A percentile compares a stretch with the other conserved stretches of the same genome.
Evolutionary conservation across 140 eudicot species (phyloP).

Genomic region (Erigeron philadelphicus): DNA sequence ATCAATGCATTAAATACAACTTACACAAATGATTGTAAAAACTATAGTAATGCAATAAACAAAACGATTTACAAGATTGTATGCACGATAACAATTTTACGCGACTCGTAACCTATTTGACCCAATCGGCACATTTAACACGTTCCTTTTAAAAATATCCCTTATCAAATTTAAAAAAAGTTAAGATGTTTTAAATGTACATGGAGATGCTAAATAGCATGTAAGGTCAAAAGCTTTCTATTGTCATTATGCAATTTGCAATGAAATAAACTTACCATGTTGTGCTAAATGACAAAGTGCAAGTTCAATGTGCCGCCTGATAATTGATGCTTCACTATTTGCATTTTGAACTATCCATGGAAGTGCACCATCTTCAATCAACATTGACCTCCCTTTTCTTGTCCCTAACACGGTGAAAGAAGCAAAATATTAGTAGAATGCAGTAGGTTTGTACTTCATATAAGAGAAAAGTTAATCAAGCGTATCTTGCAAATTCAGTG

Average conservation of each 20-base stretch:
- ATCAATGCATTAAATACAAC: neutral
- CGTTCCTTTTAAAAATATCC: neutral
- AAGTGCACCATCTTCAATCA: constrained; percentile 94
- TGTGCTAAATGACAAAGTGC: constrained; percentile 99
- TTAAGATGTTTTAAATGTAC: neutral
- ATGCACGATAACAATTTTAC: neutral
- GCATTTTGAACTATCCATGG: constrained; percentile 98
- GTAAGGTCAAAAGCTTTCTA: neutral
- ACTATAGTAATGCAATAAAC: neutral
- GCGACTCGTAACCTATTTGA: neutral
- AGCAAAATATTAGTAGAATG: neutral
- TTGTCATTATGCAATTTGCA: neutral
- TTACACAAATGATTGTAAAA: neutral
- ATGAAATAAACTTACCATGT: constrained; percentile 50
- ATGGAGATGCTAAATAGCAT: neutral
- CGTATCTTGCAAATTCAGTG: neutral
- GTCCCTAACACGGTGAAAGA: constrained; percentile 38
- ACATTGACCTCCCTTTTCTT: constrained; percentile 54
- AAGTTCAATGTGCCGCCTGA: constrained; percentile 89
- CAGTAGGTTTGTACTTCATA: neutral
- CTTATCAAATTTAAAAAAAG: neutral
- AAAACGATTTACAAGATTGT: neutral
- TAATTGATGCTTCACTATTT: constrained; percentile 78
- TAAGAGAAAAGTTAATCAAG: neutral
- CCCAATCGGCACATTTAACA: neutral